A percentile compares a stretch with the other conserved stretches of the same genome.
phyloP scores from a whole-genome alignment of 371 early-diverging fungal species.

The Mucor sp. region DNA sequence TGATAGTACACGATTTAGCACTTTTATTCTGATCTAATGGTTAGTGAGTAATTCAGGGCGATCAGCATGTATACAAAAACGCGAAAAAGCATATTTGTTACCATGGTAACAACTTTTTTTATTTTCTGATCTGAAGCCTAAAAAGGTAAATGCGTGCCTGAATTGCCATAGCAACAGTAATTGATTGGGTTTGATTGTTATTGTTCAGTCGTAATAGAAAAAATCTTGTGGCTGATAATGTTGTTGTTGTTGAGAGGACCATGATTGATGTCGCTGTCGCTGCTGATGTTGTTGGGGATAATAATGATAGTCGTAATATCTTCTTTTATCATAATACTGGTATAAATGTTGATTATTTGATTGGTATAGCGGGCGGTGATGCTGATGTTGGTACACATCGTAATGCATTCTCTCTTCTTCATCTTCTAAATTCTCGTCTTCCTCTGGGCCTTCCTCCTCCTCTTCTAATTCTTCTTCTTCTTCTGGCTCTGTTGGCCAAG shows the following conservation, averaged over 20 bases:
- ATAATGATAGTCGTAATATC: not conserved
- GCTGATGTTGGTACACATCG: not conserved
- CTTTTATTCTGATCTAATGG: not conserved
- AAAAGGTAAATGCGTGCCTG: not conserved
- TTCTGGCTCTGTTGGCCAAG: conserved; percentile 1
- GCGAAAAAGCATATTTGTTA: not conserved
- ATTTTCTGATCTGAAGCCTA: not conserved
- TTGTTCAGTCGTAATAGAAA: not conserved
- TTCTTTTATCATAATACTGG: not conserved
- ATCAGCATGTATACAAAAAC: not conserved
- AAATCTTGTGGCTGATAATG: not conserved
- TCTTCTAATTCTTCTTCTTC: not conserved
- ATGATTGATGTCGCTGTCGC: not conserved
- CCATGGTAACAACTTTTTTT: not conserved
- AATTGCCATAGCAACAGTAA: not conserved
- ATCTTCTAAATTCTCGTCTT: conserved; percentile 1
- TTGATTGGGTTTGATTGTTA: not conserved
- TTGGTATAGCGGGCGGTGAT: not conserved
- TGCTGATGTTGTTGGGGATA: not conserved
- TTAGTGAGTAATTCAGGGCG: not conserved
- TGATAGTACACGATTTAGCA: not conserved
- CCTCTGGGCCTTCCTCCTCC: not conserved
- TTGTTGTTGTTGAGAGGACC: not conserved
- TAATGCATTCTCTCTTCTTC: not conserved
- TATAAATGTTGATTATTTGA: not conserved